Percentiles rank a stretch among this genome's conserved stretches.
Evolutionary conservation across 441 rosid genomes (phyloP).

Genomic region (Geranium incanum): DNA sequence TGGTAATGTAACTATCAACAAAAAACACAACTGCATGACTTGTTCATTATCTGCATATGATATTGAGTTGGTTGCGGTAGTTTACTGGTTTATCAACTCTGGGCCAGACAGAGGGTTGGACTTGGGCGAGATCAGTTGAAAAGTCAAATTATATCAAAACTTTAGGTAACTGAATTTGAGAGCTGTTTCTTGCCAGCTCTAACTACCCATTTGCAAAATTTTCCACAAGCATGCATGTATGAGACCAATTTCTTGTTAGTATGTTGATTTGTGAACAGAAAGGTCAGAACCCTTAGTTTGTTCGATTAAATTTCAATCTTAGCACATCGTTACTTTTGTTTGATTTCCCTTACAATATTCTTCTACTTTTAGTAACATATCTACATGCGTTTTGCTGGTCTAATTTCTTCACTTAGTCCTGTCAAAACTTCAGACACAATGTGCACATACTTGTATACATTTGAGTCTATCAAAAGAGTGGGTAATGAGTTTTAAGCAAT

Average conservation of each 20-base stretch:
- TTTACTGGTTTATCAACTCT: background rate
- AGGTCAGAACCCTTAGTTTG: background rate
- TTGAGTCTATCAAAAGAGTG: background rate
- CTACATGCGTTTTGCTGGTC: background rate
- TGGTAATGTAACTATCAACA: background rate
- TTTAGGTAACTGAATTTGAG: background rate
- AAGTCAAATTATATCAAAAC: background rate
- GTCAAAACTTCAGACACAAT: background rate
- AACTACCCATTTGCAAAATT: background rate
- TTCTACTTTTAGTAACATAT: background rate
- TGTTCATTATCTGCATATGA: background rate
- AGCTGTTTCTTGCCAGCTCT: background rate
- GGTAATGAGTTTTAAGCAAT: background rate
- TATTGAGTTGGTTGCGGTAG: background rate
- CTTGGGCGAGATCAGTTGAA: background rate
- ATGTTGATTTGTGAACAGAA: background rate
- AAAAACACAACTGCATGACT: constrained; percentile 1
- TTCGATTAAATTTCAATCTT: background rate
- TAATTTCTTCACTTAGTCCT: background rate
- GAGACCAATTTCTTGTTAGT: background rate
- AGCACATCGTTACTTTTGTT: background rate
- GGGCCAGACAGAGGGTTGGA: background rate
- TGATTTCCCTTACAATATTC: background rate
- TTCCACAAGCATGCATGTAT: background rate
- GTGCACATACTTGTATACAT: background rate